phyloP scores from a whole-genome alignment of 2,329 filamentous ascomycete genomes.

The Penicillium sp. region DNA sequence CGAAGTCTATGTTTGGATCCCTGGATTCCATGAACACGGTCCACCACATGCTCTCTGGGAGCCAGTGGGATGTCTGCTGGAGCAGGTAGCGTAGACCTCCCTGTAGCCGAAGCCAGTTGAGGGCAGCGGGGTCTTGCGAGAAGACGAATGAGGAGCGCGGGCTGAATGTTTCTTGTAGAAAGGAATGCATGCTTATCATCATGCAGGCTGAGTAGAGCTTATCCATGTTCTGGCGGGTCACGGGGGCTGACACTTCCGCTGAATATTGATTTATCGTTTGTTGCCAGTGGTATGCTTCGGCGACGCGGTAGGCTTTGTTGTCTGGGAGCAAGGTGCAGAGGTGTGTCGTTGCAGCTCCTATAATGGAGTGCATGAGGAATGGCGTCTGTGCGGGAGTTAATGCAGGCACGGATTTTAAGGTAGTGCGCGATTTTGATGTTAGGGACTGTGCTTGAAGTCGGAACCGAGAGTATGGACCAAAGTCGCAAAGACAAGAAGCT shows the following conservation, averaged over 20 bases:
- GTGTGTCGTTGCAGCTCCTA: slow-evolving; percentile 35
- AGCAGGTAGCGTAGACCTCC: slow-evolving; percentile 37
- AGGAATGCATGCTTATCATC: slow-evolving; percentile 39
- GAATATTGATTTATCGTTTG: slow-evolving; percentile 39
- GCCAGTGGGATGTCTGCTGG: slow-evolving; percentile 23
- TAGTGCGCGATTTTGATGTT: no score
- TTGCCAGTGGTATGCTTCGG: slow-evolving; percentile 42
- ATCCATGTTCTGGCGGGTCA: slow-evolving; percentile 39
- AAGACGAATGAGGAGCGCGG: slow-evolving; percentile 40
- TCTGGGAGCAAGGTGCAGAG: slow-evolving; percentile 31
- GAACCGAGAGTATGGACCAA: not conserved
- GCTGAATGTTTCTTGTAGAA: slow-evolving; percentile 32
- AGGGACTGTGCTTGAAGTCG: no score
- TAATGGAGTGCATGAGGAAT: slow-evolving; percentile 41
- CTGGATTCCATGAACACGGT: slow-evolving; percentile 31
- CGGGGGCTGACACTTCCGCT: slow-evolving; percentile 28
- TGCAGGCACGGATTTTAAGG: no score
- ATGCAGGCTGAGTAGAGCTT: slow-evolving; percentile 41
- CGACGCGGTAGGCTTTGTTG: slow-evolving; percentile 28
- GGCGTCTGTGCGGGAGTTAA: slow-evolving; percentile 27
- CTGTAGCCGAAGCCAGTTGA: slow-evolving; percentile 42
- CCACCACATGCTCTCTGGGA: slow-evolving; percentile 39
- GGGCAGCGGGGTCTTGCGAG: slow-evolving; percentile 29
- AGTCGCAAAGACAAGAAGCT: not conserved
- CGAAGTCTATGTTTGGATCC: slow-evolving; percentile 25